A percentile compares a stretch with the other conserved stretches of the same genome.
These are phyloP conservation scores for Mucor saturninus DNA, from an alignment of 371 early-diverging fungal species.

Conservation along the genomic window DNA sequence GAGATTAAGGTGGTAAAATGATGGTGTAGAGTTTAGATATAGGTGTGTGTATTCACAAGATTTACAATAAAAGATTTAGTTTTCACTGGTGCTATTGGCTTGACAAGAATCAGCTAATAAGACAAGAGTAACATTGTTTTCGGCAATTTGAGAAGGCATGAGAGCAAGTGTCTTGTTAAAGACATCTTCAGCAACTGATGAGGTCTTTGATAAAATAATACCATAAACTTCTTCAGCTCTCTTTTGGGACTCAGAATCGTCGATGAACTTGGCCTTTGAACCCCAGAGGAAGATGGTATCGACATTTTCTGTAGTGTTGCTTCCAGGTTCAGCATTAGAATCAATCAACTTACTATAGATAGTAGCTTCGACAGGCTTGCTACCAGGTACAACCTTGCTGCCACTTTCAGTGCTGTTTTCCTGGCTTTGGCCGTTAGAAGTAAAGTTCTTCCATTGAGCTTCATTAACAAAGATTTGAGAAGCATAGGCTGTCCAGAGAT, in stretches of 20 bases:
- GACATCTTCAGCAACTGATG: constrained; percentile 15
- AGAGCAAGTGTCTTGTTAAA: constrained; percentile 23
- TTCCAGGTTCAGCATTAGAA: constrained; percentile 23
- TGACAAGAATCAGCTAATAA: constrained; percentile 24
- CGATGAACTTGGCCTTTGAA: constrained; percentile 1
- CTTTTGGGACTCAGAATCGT: neutral
- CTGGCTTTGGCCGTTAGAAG: constrained; percentile 10
- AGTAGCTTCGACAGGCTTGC: constrained; percentile 13
- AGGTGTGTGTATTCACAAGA: too few species aligned
- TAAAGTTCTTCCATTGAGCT: constrained; percentile 27
- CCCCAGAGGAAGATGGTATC: constrained; percentile 32
- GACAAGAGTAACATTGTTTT: constrained; percentile 17
- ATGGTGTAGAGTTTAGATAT: too few species aligned
- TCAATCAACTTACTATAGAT: constrained; percentile 28
- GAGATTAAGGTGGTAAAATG: too few species aligned
- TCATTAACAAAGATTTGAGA: constrained; percentile 32
- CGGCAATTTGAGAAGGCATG: constrained; percentile 8
- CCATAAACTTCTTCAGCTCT: constrained; percentile 26
- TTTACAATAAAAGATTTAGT: too few species aligned
- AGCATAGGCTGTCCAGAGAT: constrained; percentile 20
- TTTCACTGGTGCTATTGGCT: too few species aligned
- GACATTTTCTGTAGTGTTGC: constrained; percentile 10
- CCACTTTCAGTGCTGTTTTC: constrained; percentile 12
- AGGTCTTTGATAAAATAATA: constrained; percentile 19
- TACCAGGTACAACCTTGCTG: constrained; percentile 18